Evolutionary conservation across 192 early-diverging fungal species (phyloP), one percentile per base, ranked within the genome.

Genomic region (Podila clonocystis): DNA sequence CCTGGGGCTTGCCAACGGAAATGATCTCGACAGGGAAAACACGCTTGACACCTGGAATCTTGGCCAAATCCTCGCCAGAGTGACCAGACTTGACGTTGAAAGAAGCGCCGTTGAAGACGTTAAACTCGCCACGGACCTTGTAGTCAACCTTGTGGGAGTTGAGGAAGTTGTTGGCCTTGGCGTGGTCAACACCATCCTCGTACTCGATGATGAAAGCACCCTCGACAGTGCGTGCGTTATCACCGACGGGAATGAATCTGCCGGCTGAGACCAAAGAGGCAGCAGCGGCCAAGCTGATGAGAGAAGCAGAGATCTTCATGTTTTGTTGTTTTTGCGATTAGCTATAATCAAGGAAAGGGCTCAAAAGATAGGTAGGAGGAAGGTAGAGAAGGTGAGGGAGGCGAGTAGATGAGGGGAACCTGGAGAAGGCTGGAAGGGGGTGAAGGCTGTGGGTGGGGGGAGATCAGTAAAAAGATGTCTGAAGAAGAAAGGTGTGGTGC

Each of bases 1-100:
- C 41, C 5, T 58, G 48, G 26, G 55, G 28, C 58, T 73, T 63
- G 9, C 70, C 70, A 11, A 80, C 33, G 19, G 50, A 55, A 62
- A 73, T 72, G 22, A 65, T 62, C 76, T 84, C 85, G 45, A 89
- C 84, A 12, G 88, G 88, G 85, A 84, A 87, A 52, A 85, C 68
- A 55, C 67, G 63, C 70, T 85, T 85, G 50, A 87, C 50, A 19
- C 68, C 79, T 2, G 67, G 50, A 17, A 82, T 67, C 24, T 72
- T 65, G 48, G 78, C 72, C 31, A 85, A 63, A 4, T 73, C 60
- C 3, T 72, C 50, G 3, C 76, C 75, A 50, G 79, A 72, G 17
- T 83, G 57, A 13, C 45, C 55, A 11, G 79, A 73, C 3, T 74
- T 68, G 57, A 87, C 73, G 5, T 58, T 58, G 50, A 89, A 60